Conservation (phyloP, 192 early-diverging fungal species). For the Rhizophlyctis rosea region DNA sequence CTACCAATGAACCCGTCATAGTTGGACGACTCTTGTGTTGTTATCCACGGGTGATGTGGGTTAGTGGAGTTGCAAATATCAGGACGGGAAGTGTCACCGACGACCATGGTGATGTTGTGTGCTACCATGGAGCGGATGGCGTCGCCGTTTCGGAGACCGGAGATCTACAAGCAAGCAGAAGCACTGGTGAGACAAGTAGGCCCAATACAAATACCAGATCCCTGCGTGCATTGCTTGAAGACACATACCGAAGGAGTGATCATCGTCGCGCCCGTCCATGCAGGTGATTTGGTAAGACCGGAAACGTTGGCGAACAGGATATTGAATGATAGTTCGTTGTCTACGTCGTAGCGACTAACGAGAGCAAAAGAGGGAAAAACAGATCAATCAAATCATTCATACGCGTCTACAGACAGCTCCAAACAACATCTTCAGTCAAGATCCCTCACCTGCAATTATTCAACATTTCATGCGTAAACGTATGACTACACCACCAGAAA, state of each 20-base stretch:
- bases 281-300: constrained; percentile 22
- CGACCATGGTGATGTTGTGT: constrained; percentile 31
- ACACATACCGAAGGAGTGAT: constrained; percentile 33
- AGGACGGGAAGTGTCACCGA: constrained; percentile 35
- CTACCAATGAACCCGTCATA: constrained; percentile 42
- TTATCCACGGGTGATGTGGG: constrained; percentile 29
- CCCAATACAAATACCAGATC: no score
- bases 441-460: no score
- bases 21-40: constrained; percentile 34
- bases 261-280: constrained; percentile 29
- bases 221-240: background rate
- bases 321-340: constrained; percentile 44
- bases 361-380: no score
- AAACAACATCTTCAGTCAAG: no score
- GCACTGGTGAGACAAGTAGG: no score
- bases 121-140: constrained; percentile 34
- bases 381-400: no score
- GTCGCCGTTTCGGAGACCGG: constrained; percentile 45
- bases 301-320: constrained; percentile 34
- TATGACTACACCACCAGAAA: constrained; percentile 43
- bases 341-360: constrained; percentile 22
- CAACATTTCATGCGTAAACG: constrained; percentile 39
- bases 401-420: no score
- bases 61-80: constrained; percentile 12
- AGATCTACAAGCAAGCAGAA: constrained; percentile 14